Evolutionary conservation across 208 protist species (phyloP), one percentile per base, ranked within the genome.

Genomic region (Porcisia deanei): DNA sequence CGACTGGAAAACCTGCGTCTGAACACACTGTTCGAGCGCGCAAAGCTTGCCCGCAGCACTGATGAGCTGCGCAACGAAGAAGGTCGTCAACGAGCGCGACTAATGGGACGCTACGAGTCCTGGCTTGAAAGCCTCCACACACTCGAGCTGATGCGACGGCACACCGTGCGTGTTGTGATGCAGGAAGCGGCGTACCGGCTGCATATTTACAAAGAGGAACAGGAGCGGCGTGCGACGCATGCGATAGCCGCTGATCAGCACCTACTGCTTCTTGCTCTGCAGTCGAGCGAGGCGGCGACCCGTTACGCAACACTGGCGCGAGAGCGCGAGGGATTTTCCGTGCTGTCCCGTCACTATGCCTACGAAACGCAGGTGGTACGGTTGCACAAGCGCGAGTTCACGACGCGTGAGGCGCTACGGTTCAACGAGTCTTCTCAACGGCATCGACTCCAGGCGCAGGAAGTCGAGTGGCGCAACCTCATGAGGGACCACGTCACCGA

Each of bases 21-120:
- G 39, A 92, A 86, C 75, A 97, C 93, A 7, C 93, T 89, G 20
- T 93, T 93, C 77, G 93, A 87, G 74, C 87, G 89, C 14, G 83
- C 81, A 34, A 95, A 97, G 80, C 71, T 90, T 9, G 55, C 85
- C 22, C 90, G 86, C 55, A 70, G 75, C 52, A 77, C 85, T 9
- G 89, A 88, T 25, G 87, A 94, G 10, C 64, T 85, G 20, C 77
- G 76, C 45, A 67, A 73, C 41, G 88, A 93, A 34, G 91, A 96
- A 78, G 54, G 25, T 6, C 86, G 81, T 37, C 85, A 85, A 25
- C 88, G 91, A n/a, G 72, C 63, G 57, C 81, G 79, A 49, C 52
- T 93, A 1, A 64, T 81, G 0, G 80, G 88, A 3, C 68, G 79
- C 39, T 88, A 75, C 67, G 81, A 86, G 25, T 54, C 71, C 25